A percentile compares a stretch with the other conserved stretches of the same genome.
Evolutionary conservation across 1,139 yeast genomes (phyloP).

Genomic region (Suhomyces ambrosiae): DNA sequence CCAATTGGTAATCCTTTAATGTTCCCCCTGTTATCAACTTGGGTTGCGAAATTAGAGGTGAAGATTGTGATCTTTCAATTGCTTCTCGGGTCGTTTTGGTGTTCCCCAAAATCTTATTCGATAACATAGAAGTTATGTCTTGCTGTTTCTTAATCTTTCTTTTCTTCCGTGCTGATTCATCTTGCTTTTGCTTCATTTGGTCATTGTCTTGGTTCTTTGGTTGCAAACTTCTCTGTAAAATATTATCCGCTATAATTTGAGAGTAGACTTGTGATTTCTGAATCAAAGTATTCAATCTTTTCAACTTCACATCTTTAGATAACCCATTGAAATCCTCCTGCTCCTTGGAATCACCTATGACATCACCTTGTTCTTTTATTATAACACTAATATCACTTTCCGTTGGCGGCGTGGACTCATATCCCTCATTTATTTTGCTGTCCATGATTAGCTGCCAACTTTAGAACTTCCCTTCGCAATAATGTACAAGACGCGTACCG

Average conservation of each 20-base stretch:
- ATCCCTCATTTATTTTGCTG: conserved; percentile 1
- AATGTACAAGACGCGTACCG: too few species aligned
- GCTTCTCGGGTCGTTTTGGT: conserved; percentile 27
- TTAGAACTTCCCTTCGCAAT: too few species aligned
- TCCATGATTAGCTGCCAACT: not conserved
- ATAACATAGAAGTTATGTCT: conserved; percentile 31
- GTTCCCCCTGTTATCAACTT: conserved; percentile 62
- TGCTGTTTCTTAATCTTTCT: conserved; percentile 15
- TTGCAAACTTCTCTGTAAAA: conserved; percentile 50
- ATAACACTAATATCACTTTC: conserved; percentile 4
- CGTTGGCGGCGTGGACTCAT: conserved; percentile 7
- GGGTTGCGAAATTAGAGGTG: conserved; percentile 53
- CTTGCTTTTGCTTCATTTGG: conserved; percentile 10
- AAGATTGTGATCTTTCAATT: conserved; percentile 26
- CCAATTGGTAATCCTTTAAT: conserved; percentile 82
- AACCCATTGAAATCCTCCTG: conserved; percentile 45
- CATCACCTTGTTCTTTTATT: conserved; percentile 1
- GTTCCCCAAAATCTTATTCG: conserved; percentile 21
- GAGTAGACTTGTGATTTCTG: conserved; percentile 85
- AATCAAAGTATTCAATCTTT: conserved; percentile 68
- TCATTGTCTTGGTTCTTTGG: conserved; percentile 20
- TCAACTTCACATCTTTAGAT: conserved; percentile 50
- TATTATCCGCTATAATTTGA: conserved; percentile 75
- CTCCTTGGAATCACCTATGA: conserved; percentile 24
- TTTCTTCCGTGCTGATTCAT: conserved; percentile 21